Percentiles rank a stretch among this genome's conserved stretches.
These are phyloP conservation scores for Kuraishia floccosa DNA, from an alignment of 805 yeast genomes.

Conservation along the genomic window DNA sequence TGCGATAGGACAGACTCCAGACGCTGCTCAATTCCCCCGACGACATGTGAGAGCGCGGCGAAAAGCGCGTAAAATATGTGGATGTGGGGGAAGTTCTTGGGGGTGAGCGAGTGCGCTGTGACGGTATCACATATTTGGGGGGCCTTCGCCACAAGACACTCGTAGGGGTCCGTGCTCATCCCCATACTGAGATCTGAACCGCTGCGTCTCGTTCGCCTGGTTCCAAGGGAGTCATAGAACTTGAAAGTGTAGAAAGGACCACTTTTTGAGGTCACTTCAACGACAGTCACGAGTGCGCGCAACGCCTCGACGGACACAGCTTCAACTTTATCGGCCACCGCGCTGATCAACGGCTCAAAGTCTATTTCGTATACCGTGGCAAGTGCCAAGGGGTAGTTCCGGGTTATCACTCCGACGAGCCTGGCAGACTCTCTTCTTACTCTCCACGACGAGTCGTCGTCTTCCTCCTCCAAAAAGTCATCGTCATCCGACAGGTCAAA, in stretches of 20 bases:
- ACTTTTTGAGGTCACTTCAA: constrained; percentile 17
- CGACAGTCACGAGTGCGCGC: constrained; percentile 27
- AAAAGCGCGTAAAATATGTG: constrained; percentile 12
- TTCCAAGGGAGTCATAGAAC: constrained; percentile 12
- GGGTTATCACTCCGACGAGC: constrained; percentile 26
- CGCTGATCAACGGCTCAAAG: constrained; percentile 19
- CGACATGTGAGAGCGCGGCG: constrained; percentile 13
- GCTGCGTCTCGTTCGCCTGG: constrained; percentile 6
- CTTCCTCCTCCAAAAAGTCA: constrained; percentile 7
- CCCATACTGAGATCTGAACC: constrained; percentile 28
- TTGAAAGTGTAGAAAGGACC: constrained; percentile 20
- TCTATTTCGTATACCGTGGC: constrained; percentile 19
- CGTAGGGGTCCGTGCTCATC: constrained; percentile 17
- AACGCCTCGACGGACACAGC: constrained; percentile 41
- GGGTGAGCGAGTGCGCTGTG: constrained; percentile 6
- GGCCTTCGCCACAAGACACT: constrained; percentile 5
- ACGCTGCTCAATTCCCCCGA: constrained; percentile 12
- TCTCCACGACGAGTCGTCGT: constrained; percentile 45
- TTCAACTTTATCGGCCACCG: constrained; percentile 31
- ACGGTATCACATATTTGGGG: constrained; percentile 10
- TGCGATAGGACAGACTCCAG: constrained; percentile 8
- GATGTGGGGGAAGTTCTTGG: constrained; percentile 4
- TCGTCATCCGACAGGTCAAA: constrained; percentile 14
- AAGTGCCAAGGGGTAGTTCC: constrained; percentile 22
- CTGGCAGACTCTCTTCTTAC: constrained; percentile 41